Base-by-base conservation (phyloP, 2,329 filamentous ascomycete genomes). In the Venturia asperata region DNA sequence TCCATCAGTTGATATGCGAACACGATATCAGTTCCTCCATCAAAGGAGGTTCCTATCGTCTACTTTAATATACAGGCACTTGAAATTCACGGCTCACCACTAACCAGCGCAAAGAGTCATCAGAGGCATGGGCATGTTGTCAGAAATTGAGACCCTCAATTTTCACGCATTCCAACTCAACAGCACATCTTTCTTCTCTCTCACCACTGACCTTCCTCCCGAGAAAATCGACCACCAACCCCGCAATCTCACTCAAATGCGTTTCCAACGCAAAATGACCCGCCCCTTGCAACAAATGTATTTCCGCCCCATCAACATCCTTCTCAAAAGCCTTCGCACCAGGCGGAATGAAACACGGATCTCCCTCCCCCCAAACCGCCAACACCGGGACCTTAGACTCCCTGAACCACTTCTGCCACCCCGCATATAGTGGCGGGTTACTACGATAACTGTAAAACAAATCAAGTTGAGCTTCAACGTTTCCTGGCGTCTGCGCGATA, bases 301-400 rank as follows among this genome's bases (percentile, higher is more conserved):
- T 70, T 70, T 83, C 78, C 5, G 81, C 76, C 30, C 78, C 72
- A 10, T 76, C 72, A 17, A 82, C 71, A 73, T 87, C 83, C 27
- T 70, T 74, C 69, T 77, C 78, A 68, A 76, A 86, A 0, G 82
- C 83, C 72, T 84, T 79, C 0, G 83, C 83, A 0, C 83, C 84
- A 0, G 77, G 68, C 0, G 78, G 69, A 0, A 82, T 70, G 68
- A 84, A 84, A 41, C 83, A 80, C 3, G 71, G 68, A 73, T 87
- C 84, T 66, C 82, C 79, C 73, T 81, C 81, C 0, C 85, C 84
- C 85, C 85, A 87, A 3, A 81, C 76, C 0, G 83, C 82, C 67
- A 87, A 70, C 3, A 86, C 70, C 0, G 84, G 83, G 0, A 85
- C 79, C 61, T 80, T 73, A 0, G 75, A 80, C 9, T 76, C 71